These are phyloP conservation scores for Grigorovia transvaalensis DNA, from an alignment of 805 yeast species.

Conservation along the genomic window DNA sequence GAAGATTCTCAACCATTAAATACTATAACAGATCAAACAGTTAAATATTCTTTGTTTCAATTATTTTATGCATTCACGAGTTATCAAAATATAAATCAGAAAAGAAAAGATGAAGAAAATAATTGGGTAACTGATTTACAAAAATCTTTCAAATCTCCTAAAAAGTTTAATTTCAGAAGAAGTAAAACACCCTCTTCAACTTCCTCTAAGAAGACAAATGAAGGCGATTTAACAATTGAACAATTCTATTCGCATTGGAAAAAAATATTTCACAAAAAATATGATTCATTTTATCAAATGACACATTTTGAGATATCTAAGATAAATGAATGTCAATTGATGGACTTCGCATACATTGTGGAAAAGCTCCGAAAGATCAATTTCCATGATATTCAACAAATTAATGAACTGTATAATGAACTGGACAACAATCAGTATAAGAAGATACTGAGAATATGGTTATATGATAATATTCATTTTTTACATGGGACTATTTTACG, in stretches of 20 bases:
- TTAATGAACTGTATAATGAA: not conserved
- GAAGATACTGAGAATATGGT: conserved; percentile 20
- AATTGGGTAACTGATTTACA: not conserved
- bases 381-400: not conserved
- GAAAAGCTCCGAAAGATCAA: not conserved
- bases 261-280: not conserved
- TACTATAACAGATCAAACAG: not conserved
- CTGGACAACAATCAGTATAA: not conserved
- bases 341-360: not conserved
- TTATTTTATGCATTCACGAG: not conserved
- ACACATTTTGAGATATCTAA: not conserved
- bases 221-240: not conserved
- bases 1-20: not conserved
- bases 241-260: not conserved
- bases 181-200: not conserved
- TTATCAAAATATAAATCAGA: not conserved
- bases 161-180: not conserved
- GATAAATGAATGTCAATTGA: not conserved
- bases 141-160: not conserved
- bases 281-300: not conserved
- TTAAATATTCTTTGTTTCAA: not conserved
- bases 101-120: not conserved
- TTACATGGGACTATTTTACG: not conserved
- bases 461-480: not conserved
- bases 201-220: not conserved